A percentile compares a stretch with the other conserved stretches of the same genome.
phyloP scores from a whole-genome alignment of 1,284 basidiomycete genomes.

The Grifola frondosa region DNA sequence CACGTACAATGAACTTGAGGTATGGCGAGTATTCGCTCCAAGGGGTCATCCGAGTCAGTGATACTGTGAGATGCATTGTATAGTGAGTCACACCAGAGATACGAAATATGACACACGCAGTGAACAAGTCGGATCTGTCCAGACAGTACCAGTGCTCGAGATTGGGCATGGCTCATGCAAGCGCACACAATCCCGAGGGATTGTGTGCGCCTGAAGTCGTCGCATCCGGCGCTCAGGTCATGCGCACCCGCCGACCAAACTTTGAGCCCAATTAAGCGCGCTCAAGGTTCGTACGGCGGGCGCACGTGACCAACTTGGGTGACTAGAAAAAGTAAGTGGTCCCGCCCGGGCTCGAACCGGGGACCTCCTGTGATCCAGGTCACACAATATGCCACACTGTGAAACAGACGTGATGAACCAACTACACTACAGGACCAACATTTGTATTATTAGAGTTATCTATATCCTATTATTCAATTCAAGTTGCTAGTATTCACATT shows the following conservation, averaged over 20 bases:
- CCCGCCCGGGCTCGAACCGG: slow-evolving; percentile 20
- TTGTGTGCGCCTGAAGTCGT: not conserved
- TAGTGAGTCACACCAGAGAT: slow-evolving; percentile 2
- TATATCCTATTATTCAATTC: not conserved
- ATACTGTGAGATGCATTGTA: slow-evolving; percentile 16
- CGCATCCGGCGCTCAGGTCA: not conserved
- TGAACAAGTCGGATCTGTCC: not conserved
- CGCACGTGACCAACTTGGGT: slow-evolving; percentile 9
- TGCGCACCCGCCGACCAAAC: not conserved
- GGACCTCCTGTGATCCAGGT: slow-evolving; percentile 1
- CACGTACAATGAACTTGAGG: slow-evolving; percentile 86
- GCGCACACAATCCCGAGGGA: not conserved
- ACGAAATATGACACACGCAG: not conserved
- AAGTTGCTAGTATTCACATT: not conserved
- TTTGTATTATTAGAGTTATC: not conserved
- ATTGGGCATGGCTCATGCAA: too few relatives aligned
- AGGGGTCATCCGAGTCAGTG: slow-evolving; percentile 40
- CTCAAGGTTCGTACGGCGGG: slow-evolving; percentile 6
- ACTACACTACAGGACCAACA: slow-evolving; percentile 7
- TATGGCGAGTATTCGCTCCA: slow-evolving; percentile 94
- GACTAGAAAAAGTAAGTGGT: slow-evolving; percentile 15
- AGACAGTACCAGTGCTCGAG: too few relatives aligned
- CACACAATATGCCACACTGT: not conserved
- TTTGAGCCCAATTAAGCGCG: not conserved
- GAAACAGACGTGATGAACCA: slow-evolving; percentile 10